Base-by-base conservation (phyloP, 1,284 basidiomycete species). In the Testicularia cyperi region DNA sequence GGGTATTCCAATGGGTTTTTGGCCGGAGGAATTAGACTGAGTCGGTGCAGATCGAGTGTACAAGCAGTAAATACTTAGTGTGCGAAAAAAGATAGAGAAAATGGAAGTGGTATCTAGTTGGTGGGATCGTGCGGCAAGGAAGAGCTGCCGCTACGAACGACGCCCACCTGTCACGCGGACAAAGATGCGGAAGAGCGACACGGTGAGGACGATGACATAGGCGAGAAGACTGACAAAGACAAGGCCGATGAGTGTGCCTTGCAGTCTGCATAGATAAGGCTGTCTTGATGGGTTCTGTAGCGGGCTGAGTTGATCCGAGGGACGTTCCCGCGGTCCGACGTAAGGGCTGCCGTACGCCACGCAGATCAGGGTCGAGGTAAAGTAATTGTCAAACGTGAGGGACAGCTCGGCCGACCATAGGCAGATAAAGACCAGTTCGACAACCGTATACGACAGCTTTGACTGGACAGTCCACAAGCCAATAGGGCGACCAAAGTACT, bases 381-480 rank as follows among this genome's bases (percentile, higher is more conserved):
- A 90, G 78, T 87, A 90, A 73, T 92, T 90, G 80, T 94, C 89
- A 76, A 92, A 89, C 47, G 84, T 85, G 38, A 92, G 84, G 12
- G 88, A 86, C 32, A 94, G 82, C 23, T 88, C 85, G n/a, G 89
- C 87, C 49, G 88, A 89, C 90, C 90, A 94, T 16, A 88, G 83
- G 77, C 88, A 91, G 52, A 94, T 90, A 73, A 91, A 92, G 38
- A 90, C 80, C 29, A 92, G 86, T 79, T 75, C 73, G 12, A 68
- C 61, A 14, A 64, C 53, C 18, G 67, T 71, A 48, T 74, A 74
- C 42, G 53, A 65, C 16, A 75, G 61, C 53, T 75, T 75, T 31
- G 58, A 63, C 27, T 58, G 46, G n/a, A 74, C 68, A 16, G 49
- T 82, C 91, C 91, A 94, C 22, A 94, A 80, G 12, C 90, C 91